Percentiles rank a stretch among this genome's conserved stretches.
phyloP scores from a whole-genome alignment of 1,284 basidiomycete species.

The Boletus albobrunnescens region DNA sequence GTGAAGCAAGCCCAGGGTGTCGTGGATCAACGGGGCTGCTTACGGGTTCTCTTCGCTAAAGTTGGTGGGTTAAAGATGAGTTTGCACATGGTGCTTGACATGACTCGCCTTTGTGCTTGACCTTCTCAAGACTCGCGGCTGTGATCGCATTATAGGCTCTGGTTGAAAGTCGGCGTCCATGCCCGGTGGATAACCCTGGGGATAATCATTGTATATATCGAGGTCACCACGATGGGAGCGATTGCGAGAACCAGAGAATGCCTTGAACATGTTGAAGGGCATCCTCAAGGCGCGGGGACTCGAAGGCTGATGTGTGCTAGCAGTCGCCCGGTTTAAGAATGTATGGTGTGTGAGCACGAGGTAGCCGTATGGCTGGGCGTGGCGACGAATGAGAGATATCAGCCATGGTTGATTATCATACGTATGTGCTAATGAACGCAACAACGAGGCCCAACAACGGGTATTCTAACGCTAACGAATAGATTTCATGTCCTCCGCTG shows the following conservation, averaged over 20 bases:
- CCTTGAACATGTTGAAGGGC: constrained; percentile 39
- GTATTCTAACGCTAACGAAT: background rate
- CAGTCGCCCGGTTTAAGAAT: constrained; percentile 17
- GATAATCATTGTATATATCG: constrained; percentile 27
- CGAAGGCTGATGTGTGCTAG: constrained; percentile 15
- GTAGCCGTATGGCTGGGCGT: constrained; percentile 22
- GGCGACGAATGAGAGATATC: constrained; percentile 3
- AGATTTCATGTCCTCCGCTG: background rate
- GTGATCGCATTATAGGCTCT: constrained; percentile 21
- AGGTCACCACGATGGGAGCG: constrained; percentile 28
- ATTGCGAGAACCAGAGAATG: constrained; percentile 35
- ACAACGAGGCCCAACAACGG: constrained; percentile 9
- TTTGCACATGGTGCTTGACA: background rate
- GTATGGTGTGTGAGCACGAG: constrained; percentile 32
- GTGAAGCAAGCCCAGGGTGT: constrained; percentile 8
- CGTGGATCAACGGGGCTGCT: constrained; percentile 12
- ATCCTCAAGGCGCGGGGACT: constrained; percentile 27
- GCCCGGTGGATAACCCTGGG: constrained; percentile 31
- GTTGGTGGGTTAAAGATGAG: constrained; percentile 13
- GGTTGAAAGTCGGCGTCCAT: constrained; percentile 21
- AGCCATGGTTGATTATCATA: constrained; percentile 2
- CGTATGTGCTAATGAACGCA: background rate
- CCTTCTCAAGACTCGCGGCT: constrained; percentile 28
- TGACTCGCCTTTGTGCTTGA: constrained; percentile 28
- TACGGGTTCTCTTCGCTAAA: constrained; percentile 33